A percentile compares a stretch with the other conserved stretches of the same genome.
Conservation (phyloP, 228 moss, liverwort and hornwort genomes). For the Sphagnum fallax region DNA sequence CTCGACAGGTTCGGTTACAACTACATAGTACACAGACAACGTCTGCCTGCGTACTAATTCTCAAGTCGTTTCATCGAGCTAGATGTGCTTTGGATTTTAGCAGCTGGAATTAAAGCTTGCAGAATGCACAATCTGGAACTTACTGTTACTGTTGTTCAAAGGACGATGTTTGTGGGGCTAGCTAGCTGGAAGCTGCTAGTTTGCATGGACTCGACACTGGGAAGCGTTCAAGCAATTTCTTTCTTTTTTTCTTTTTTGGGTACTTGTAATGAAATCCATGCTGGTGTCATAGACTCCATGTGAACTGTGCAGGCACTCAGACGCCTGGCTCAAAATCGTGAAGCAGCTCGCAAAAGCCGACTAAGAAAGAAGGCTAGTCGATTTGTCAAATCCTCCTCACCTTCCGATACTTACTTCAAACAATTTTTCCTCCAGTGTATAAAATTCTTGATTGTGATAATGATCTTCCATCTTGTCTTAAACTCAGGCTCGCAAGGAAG, state of each 20-base stretch:
- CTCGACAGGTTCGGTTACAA: slow-evolving; percentile 12
- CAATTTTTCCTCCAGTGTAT: not conserved
- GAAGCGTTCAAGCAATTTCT: not conserved
- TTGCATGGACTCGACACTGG: not conserved
- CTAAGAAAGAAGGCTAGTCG: slow-evolving; percentile 41
- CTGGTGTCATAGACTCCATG: not conserved
- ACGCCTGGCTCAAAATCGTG: slow-evolving; percentile 50
- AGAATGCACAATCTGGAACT: too few relatives aligned
- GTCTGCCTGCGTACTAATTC: too few relatives aligned
- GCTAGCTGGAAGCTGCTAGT: not conserved
- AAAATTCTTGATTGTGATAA: too few relatives aligned
- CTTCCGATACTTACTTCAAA: not conserved
- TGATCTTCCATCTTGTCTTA: too few relatives aligned
- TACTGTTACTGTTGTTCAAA: slow-evolving; percentile 6
- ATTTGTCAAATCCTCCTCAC: not conserved
- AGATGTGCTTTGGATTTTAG: too few relatives aligned
- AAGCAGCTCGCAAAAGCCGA: slow-evolving; percentile 54
- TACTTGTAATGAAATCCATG: not conserved
- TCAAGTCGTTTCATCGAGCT: too few relatives aligned
- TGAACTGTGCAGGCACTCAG: slow-evolving; percentile 30
- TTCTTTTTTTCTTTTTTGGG: too few relatives aligned
- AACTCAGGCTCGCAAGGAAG: too few relatives aligned
- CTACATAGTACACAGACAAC: slow-evolving; percentile 21
- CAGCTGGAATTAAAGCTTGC: too few relatives aligned
- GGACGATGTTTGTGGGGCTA: slow-evolving; percentile 42